Evolutionary conservation across 768 basidiomycete species (phyloP).

Genomic region (Gyrodon lividus): DNA sequence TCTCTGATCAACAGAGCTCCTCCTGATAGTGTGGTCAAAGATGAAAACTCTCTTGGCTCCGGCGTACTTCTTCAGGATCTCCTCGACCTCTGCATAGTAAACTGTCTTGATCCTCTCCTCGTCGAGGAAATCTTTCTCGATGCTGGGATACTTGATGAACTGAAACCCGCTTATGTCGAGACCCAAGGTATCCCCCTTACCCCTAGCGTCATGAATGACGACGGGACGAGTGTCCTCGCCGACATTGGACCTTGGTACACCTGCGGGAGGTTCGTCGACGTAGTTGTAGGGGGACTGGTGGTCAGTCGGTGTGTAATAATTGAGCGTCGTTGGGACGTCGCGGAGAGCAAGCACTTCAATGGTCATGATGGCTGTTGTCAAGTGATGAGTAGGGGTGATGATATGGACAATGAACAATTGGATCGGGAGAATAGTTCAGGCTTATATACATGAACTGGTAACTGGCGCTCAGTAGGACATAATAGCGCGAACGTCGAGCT

Average conservation of each 20-base stretch:
- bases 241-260: slow-evolving; percentile 31
- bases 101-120: slow-evolving; percentile 36
- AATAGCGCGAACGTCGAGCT: background rate
- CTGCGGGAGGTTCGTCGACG: slow-evolving; percentile 28
- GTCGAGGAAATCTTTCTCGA: slow-evolving; percentile 39
- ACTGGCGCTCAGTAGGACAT: slow-evolving; percentile 7
- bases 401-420: background rate
- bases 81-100: slow-evolving; percentile 45
- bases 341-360: slow-evolving; percentile 28
- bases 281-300: slow-evolving; percentile 37
- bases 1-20: slow-evolving; percentile 7
- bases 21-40: slow-evolving; percentile 47
- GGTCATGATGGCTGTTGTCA: slow-evolving; percentile 16
- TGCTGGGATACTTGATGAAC: slow-evolving; percentile 32
- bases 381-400: background rate
- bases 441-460: background rate
- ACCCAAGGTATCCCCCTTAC: slow-evolving; percentile 25
- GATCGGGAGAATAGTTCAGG: background rate
- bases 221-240: slow-evolving; percentile 17
- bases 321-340: slow-evolving; percentile 38
- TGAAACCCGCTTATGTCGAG: slow-evolving; percentile 48
- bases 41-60: slow-evolving; percentile 41
- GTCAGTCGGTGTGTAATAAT: slow-evolving; percentile 32
- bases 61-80: slow-evolving; percentile 38
- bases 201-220: slow-evolving; percentile 34